These are phyloP conservation scores for Termitomyces sp. DNA, from an alignment of 768 basidiomycete genomes.

Conservation along the genomic window DNA sequence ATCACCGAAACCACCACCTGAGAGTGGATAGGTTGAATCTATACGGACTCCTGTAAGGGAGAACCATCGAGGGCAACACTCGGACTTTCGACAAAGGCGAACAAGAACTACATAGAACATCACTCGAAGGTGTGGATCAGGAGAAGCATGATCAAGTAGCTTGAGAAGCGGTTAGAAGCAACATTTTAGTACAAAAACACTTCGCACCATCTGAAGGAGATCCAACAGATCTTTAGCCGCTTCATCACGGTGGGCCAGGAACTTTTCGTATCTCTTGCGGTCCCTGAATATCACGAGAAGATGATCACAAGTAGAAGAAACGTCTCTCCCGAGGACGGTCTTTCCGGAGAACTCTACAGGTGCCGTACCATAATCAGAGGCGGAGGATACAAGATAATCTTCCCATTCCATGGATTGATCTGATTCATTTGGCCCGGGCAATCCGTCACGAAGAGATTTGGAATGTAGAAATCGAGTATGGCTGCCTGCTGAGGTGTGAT, in stretches of 20 bases:
- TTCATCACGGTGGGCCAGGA: not conserved
- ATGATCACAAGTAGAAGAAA: no score
- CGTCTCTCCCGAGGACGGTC: no score
- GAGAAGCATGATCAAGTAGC: conserved; percentile 13
- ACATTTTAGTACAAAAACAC: not conserved
- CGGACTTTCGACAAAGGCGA: conserved; percentile 19
- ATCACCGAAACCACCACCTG: conserved; percentile 23
- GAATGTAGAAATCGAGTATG: not conserved
- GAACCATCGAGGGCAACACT: conserved; percentile 23
- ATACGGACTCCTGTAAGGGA: conserved; percentile 6
- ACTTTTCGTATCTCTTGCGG: no score
- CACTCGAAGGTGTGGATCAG: conserved; percentile 2
- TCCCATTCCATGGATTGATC: not conserved
- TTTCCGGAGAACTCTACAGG: no score
- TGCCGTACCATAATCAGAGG: no score
- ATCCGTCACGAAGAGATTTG: not conserved
- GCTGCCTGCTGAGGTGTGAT: not conserved
- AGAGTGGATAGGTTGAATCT: not conserved
- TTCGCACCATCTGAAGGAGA: conserved; percentile 3
- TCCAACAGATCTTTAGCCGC: conserved; percentile 4
- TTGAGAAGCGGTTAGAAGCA: not conserved
- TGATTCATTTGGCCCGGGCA: not conserved
- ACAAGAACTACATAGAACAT: conserved; percentile 14
- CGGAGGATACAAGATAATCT: not conserved
- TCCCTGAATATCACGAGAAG: no score